Conservation (phyloP, 75 land plant genomes). For the Larix kaempferi region DNA sequence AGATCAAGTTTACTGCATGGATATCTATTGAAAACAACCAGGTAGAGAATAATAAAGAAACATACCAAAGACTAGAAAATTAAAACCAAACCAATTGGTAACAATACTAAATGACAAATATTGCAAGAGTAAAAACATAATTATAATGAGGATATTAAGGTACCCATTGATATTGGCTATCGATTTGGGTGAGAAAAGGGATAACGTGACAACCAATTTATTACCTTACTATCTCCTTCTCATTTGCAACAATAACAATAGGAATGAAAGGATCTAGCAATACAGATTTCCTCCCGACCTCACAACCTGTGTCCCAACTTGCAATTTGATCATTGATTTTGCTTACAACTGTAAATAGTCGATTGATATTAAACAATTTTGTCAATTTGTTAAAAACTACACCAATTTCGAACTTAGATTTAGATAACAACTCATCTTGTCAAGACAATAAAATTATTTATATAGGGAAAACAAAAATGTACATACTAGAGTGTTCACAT, state of each 20-base stretch:
- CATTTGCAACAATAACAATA: constrained; percentile 69
- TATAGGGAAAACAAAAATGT: neutral
- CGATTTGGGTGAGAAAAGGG: neutral
- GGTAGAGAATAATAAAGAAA: no score
- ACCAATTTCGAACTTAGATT: no score
- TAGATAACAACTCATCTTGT: no score
- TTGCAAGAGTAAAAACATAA: neutral
- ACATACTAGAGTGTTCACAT: constrained; percentile 83
- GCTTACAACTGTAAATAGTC: constrained; percentile 53
- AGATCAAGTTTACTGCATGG: no score
- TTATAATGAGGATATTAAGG: neutral
- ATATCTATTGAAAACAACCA: no score
- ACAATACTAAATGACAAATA: neutral
- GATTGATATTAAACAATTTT: neutral
- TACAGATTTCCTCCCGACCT: constrained; percentile 61
- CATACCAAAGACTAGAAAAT: no score
- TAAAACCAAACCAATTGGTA: no score
- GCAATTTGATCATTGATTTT: constrained; percentile 72
- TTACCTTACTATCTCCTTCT: constrained; percentile 66
- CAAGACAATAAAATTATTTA: no score
- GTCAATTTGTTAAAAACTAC: neutral
- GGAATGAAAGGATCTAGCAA: constrained; percentile 87
- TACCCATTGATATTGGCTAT: no score
- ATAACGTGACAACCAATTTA: neutral
- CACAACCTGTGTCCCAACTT: constrained; percentile 76